Evolutionary conservation across 176 grass and related monocot genomes (phyloP).

Genomic region (Stipa capillata): DNA sequence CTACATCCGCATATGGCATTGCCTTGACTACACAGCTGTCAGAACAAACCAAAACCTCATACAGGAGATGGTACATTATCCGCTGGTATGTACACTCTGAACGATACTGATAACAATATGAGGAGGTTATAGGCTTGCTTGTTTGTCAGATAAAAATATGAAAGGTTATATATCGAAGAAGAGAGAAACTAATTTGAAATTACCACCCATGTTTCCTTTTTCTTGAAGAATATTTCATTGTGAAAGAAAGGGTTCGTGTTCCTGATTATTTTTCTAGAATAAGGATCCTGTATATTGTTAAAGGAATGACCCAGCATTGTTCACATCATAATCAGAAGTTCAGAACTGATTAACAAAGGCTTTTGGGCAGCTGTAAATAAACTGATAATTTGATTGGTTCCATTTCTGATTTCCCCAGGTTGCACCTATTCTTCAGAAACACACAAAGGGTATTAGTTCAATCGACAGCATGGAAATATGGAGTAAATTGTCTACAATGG

Average conservation of each 20-base stretch:
- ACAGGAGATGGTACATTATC: conserved; percentile 9
- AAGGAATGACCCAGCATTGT: not conserved
- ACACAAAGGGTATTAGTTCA: not conserved
- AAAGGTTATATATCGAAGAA: too few relatives aligned
- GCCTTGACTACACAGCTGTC: conserved; percentile 18
- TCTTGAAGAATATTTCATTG: too few relatives aligned
- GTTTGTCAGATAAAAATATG: not conserved
- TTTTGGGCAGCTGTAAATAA: conserved; percentile 4
- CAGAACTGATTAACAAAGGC: not conserved
- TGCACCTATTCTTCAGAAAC: not conserved
- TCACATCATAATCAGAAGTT: conserved; percentile 4
- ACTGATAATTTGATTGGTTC: not conserved
- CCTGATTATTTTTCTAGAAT: too few relatives aligned
- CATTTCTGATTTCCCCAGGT: conserved; percentile 27
- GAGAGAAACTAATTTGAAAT: too few relatives aligned
- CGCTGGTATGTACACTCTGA: conserved; percentile 30
- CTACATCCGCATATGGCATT: conserved; percentile 38
- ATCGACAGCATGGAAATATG: conserved; percentile 24
- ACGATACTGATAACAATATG: not conserved
- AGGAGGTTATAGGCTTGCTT: too few relatives aligned
- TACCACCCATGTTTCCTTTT: too few relatives aligned
- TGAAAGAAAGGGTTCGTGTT: too few relatives aligned
- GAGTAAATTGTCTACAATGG: conserved; percentile 30
- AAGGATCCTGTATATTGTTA: not conserved
- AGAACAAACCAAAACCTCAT: conserved; percentile 22